Percentiles rank a stretch among this genome's conserved stretches.
These are phyloP conservation scores for Anisodus acutangulus DNA, from an alignment of 257 asterid genomes.

Conservation along the genomic window DNA sequence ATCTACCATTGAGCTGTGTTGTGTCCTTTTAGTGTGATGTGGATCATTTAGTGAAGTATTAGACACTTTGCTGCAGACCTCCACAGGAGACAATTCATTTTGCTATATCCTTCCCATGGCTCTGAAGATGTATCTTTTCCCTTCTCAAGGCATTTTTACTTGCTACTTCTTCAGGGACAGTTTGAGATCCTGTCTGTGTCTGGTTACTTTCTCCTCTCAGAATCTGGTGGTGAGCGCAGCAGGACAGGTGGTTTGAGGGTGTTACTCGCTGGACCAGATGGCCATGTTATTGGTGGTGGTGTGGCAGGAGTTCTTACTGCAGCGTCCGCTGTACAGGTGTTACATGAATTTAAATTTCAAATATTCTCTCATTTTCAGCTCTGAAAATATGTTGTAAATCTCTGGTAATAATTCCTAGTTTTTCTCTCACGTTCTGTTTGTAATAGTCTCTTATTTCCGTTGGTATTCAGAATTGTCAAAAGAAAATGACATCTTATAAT, in stretches of 20 bases:
- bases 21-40: conserved; percentile 6
- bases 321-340: conserved; percentile 35
- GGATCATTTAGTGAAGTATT: not conserved
- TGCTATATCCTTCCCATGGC: not conserved
- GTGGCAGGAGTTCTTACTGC: conserved; percentile 38
- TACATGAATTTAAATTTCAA: conserved; percentile 10
- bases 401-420: not conserved
- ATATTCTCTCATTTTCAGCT: not conserved
- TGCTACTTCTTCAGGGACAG: conserved; percentile 35
- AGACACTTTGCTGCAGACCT: not conserved
- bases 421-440: not conserved
- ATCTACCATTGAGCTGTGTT: not conserved
- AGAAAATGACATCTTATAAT: not conserved
- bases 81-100: conserved; percentile 4
- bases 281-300: conserved; percentile 34
- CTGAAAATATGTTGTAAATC: not conserved
- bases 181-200: conserved; percentile 38
- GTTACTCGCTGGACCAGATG: conserved; percentile 34
- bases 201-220: conserved; percentile 33
- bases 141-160: not conserved
- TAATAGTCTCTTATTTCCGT: too few relatives aligned
- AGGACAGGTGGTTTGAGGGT: conserved; percentile 36
- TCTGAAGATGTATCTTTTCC: conserved; percentile 4
- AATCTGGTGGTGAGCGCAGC: conserved; percentile 32
- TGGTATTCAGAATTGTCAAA: not conserved